Percentiles rank a stretch among this genome's conserved stretches.
Evolutionary conservation across 768 basidiomycete species (phyloP).

Genomic region (Floccularia luteovirens): DNA sequence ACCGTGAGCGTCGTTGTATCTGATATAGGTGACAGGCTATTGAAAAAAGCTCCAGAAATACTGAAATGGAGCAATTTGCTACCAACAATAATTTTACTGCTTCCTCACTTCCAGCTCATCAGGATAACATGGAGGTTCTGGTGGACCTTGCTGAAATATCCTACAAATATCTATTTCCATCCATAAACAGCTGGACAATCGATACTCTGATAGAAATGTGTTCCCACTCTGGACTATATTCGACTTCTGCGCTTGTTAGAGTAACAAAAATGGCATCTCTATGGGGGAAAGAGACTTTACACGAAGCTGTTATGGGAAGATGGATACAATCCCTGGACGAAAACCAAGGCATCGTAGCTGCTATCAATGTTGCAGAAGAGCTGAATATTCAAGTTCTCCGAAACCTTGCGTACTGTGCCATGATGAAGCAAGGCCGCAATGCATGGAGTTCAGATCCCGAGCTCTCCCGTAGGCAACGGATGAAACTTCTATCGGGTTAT

Average conservation of each 20-base stretch:
- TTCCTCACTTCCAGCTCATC: no score
- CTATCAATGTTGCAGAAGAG: conserved; percentile 39
- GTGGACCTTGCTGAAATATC: background rate
- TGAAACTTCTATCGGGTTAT: conserved; percentile 45
- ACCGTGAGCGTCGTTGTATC: conserved; percentile 20
- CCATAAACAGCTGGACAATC: background rate
- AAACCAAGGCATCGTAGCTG: conserved; percentile 34
- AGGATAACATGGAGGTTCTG: background rate
- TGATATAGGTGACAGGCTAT: background rate
- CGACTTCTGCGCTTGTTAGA: conserved; percentile 19
- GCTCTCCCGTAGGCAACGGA: conserved; percentile 39
- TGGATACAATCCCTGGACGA: conserved; percentile 43
- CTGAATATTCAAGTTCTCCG: conserved; percentile 36
- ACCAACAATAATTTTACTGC: no score
- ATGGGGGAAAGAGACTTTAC: conserved; percentile 36
- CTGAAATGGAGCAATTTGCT: no score
- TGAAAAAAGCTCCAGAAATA: no score
- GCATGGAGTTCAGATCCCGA: conserved; percentile 38
- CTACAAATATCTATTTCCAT: background rate
- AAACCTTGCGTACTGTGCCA: conserved; percentile 42
- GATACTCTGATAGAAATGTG: background rate
- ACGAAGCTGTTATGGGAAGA: conserved; percentile 28
- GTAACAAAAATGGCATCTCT: conserved; percentile 46
- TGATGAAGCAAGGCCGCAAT: conserved; percentile 43
- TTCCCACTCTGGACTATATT: background rate